A percentile compares a stretch with the other conserved stretches of the same genome.
These are phyloP conservation scores for Akanthomyces muscarius DNA, from an alignment of 2,329 filamentous ascomycete species.

Conservation along the genomic window DNA sequence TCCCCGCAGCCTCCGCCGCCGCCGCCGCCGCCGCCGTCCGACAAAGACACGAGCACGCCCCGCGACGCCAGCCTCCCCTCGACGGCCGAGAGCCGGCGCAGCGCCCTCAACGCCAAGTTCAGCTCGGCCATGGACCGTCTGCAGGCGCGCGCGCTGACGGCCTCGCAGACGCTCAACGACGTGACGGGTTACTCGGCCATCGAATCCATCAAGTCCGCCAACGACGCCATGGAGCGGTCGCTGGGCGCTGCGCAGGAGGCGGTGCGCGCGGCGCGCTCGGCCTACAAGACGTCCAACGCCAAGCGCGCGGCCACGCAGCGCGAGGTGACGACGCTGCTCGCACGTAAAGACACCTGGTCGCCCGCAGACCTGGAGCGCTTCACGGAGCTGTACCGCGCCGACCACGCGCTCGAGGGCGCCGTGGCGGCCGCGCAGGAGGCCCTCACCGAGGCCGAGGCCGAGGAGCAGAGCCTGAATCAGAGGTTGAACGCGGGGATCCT, in stretches of 20 bases:
- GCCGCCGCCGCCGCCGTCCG: not conserved
- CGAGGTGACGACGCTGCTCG: constrained; percentile 89
- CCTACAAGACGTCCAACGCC: constrained; percentile 79
- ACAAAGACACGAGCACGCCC: not conserved
- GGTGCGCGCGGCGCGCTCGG: constrained; percentile 67
- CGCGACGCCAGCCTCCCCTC: constrained; percentile 29
- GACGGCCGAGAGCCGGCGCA: constrained; percentile 31
- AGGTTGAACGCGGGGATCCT: constrained; percentile 79
- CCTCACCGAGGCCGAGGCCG: constrained; percentile 70
- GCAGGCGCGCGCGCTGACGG: constrained; percentile 78
- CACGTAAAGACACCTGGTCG: constrained; percentile 90
- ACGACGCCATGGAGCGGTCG: constrained; percentile 60
- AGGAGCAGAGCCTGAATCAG: constrained; percentile 72
- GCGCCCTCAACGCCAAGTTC: constrained; percentile 32
- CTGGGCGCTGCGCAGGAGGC: constrained; percentile 57
- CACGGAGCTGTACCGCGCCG: constrained; percentile 83
- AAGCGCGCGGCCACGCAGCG: constrained; percentile 85
- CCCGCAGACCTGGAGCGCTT: constrained; percentile 87
- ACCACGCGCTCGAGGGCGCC: constrained; percentile 87
- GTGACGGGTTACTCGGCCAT: constrained; percentile 93
- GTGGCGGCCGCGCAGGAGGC: constrained; percentile 69
- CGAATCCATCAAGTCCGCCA: constrained; percentile 76
- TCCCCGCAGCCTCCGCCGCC: not conserved
- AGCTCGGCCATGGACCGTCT: constrained; percentile 75
- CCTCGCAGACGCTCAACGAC: constrained; percentile 85